Base-by-base conservation (phyloP, 352 stramenopile species). In the Blastocystis hominis region DNA sequence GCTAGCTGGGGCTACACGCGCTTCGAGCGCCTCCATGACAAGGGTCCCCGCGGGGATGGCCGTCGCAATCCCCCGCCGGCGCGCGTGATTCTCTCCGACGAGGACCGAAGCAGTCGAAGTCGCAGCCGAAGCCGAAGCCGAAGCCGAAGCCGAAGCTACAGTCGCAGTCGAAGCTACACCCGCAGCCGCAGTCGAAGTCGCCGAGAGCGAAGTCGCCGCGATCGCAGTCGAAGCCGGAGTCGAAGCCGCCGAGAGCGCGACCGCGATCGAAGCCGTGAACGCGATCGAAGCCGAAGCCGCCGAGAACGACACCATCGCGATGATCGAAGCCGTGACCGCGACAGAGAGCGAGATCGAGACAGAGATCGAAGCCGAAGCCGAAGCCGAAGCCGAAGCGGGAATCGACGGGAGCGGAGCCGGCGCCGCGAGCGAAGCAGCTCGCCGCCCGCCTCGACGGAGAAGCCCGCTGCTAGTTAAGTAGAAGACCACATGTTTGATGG, bases 1-100 rank as follows among this genome's bases (percentile, higher is more conserved):
- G 2, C 20, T 75, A 75, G 62, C 54, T 87, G 62, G 62, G 66
- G 62, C 17, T 87, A 84, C 72, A 84, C 72, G 17, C 72, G 72
- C 9, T 46, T 68, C 40, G 72, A 84, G 72, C 30, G 72, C 13
- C 47, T 68, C 3, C 72, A 53, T 47, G 72, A 84, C 56, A 87
- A 77, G 62, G 66, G 62, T 76, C 77, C 66, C 13, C 66, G 66
- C 36, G 66, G 62, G 1, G 62, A 87, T 55, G 62, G 66, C 30
- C 77, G 66, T 59, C 66, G 66, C n/a, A 78, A 87, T 44, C 66
- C 62, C 44, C 66, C 77, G 17, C 66, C 66, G 40, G 38, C 66
- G 34, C 62, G 66, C 30, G 46, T 68, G 40, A 50, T 61, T 36
- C 15, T 46, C n/a, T 17, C 36, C 6, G 77, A 87, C 2, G 77